A percentile compares a stretch with the other conserved stretches of the same genome.
Evolutionary conservation across 2,329 filamentous ascomycete species (phyloP).

Genomic region (Fusarium succisae): DNA sequence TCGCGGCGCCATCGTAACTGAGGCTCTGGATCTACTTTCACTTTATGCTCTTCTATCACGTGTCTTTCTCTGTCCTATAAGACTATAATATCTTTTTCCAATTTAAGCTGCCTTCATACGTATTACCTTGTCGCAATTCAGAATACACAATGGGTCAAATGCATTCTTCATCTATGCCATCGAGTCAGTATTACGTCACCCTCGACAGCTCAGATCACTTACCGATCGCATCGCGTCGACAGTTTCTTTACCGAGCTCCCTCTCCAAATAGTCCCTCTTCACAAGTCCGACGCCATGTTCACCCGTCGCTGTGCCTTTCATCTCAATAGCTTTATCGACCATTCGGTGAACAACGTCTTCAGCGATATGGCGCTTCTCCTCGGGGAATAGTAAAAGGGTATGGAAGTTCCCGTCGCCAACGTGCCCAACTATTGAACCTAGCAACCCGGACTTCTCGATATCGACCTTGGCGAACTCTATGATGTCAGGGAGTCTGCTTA

Average conservation of each 20-base stretch:
- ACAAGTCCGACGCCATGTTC: conserved; percentile 72
- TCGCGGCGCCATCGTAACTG: no score
- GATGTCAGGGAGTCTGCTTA: conserved; percentile 77
- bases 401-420: conserved; percentile 96
- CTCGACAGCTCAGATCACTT: neutral
- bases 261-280: conserved; percentile 64
- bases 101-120: neutral
- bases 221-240: conserved; percentile 63
- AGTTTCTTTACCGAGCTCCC: conserved; percentile 62
- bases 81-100: no score
- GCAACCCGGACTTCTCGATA: conserved; percentile 83
- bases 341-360: conserved; percentile 63
- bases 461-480: conserved; percentile 87
- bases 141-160: conserved; percentile 64
- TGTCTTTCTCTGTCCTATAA: no score
- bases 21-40: neutral
- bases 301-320: conserved; percentile 74
- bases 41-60: fast-evolving
- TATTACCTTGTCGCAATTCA: conserved; percentile 51
- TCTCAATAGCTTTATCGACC: conserved; percentile 72
- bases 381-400: conserved; percentile 39
- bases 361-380: neutral
- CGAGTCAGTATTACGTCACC: neutral
- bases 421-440: conserved; percentile 88
- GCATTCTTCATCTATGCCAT: conserved; percentile 61